Evolutionary conservation across 129 eudicot genomes (phyloP).

Genomic region (Lactuca saligna): DNA sequence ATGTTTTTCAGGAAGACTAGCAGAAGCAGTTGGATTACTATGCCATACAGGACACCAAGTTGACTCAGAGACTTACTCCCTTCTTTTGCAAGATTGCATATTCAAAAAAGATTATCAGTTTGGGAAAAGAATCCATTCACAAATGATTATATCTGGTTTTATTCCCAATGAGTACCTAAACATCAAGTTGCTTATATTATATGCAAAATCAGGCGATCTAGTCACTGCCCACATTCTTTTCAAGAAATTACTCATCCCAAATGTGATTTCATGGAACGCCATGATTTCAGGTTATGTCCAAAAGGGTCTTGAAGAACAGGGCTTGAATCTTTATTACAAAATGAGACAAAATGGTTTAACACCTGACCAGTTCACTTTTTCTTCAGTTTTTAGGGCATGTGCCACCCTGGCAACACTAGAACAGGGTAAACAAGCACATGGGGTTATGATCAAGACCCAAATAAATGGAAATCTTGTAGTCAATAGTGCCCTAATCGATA

Average conservation of each 20-base stretch:
- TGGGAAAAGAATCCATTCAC: constrained; percentile 75
- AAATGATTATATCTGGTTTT: constrained; percentile 73
- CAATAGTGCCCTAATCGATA: constrained; percentile 84
- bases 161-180: constrained; percentile 62
- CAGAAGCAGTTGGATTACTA: constrained; percentile 65
- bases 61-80: constrained; percentile 67
- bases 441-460: constrained; percentile 58
- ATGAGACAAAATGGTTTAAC: constrained; percentile 63
- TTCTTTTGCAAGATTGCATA: constrained; percentile 90
- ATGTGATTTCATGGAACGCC: constrained; percentile 84
- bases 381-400: constrained; percentile 91
- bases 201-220: constrained; percentile 83
- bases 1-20: constrained; percentile 71
- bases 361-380: constrained; percentile 89
- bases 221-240: constrained; percentile 61
- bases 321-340: constrained; percentile 54
- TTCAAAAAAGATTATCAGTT: constrained; percentile 47
- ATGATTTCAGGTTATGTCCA: constrained; percentile 91
- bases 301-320: constrained; percentile 66
- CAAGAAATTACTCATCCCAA: constrained; percentile 46
- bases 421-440: constrained; percentile 84
- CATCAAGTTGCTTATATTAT: constrained; percentile 72
- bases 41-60: constrained; percentile 54
- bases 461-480: constrained; percentile 65
- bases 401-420: constrained; percentile 78